Evolutionary conservation across 129 eudicot genomes (phyloP).

Genomic region (Helichrysum umbraculigerum): DNA sequence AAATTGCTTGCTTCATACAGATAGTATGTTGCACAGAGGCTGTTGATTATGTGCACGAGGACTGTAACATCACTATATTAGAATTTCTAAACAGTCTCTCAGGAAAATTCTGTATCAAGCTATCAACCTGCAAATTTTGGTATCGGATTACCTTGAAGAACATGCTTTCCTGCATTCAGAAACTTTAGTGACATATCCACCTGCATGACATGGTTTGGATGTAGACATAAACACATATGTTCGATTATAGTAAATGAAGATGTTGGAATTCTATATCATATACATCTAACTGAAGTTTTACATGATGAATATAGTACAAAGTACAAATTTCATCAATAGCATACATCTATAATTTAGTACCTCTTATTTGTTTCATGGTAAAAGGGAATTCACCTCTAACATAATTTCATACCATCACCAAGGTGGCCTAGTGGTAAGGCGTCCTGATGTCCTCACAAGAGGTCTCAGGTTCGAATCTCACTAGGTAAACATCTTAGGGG

Average conservation of each 20-base stretch:
- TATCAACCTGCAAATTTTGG: not conserved
- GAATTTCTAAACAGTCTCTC: not conserved
- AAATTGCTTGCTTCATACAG: not conserved
- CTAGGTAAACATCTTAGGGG: no score
- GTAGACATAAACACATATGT: not conserved
- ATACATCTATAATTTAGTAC: not conserved
- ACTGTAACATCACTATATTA: not conserved
- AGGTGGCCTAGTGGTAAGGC: no score
- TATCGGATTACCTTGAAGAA: conserved; percentile 62
- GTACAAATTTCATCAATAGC: not conserved
- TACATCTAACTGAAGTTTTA: not conserved
- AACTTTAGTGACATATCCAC: conserved; percentile 79
- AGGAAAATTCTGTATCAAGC: not conserved
- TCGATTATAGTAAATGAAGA: not conserved
- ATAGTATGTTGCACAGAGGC: not conserved
- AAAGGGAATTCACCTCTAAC: not conserved
- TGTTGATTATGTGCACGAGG: not conserved
- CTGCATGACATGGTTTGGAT: conserved; percentile 44
- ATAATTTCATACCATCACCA: not conserved
- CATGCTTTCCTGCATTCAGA: conserved; percentile 92
- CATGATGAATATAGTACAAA: not conserved
- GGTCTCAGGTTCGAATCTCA: no score
- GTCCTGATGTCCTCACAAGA: no score
- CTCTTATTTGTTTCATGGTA: not conserved
- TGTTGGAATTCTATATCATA: not conserved